Percentiles rank a stretch among this genome's conserved stretches.
Conservation (phyloP, 192 early-diverging fungal species). For the Backusella circina region DNA sequence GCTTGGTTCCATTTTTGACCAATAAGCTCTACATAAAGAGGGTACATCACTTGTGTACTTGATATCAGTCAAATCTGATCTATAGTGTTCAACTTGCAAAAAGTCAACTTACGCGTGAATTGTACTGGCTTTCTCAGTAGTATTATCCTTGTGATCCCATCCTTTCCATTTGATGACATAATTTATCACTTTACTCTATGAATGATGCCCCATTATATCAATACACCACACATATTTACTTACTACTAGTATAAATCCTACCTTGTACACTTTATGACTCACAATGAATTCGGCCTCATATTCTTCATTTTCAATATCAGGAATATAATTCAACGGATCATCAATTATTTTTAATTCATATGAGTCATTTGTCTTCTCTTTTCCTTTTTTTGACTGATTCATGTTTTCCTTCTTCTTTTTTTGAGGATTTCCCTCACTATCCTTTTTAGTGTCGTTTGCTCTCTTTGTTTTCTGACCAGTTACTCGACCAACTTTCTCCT, state of each 20-base stretch:
- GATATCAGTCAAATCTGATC: not conserved
- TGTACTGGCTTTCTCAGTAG: not conserved
- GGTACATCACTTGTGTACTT: slow-evolving; percentile 8
- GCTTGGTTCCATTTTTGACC: not conserved
- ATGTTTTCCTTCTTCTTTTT: not conserved
- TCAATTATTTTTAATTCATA: not conserved
- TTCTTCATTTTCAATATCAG: not conserved
- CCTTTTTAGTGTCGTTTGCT: not conserved
- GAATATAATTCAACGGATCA: not conserved
- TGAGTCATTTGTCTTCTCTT: not conserved
- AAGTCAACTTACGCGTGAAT: slow-evolving; percentile 7
- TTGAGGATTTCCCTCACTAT: not conserved
- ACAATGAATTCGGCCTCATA: slow-evolving; percentile 8
- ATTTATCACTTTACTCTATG: not conserved
- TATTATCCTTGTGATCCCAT: not conserved
- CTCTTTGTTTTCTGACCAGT: not conserved
- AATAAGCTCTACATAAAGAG: not conserved
- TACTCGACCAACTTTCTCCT: not conserved
- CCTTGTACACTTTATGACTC: slow-evolving; percentile 1
- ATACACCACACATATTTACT: not conserved
- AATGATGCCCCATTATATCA: not conserved
- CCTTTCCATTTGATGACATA: slow-evolving; percentile 13
- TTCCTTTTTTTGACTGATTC: not conserved
- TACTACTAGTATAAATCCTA: not conserved
- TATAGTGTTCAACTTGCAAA: not conserved